phyloP scores from a whole-genome alignment of 2,329 filamentous ascomycete genomes.

The Cercospora beticola region DNA sequence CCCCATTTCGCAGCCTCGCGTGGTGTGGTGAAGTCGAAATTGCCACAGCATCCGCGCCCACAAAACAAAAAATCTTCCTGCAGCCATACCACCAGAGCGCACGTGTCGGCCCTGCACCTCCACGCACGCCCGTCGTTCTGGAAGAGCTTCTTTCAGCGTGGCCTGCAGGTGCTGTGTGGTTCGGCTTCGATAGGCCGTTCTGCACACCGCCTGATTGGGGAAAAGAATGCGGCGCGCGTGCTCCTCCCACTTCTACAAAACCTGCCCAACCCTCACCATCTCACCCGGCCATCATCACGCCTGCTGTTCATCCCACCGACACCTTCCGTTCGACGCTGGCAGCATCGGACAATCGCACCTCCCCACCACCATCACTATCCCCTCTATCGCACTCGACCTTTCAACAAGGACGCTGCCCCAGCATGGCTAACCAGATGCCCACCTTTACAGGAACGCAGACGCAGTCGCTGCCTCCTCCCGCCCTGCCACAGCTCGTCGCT shows the following conservation, averaged over 20 bases:
- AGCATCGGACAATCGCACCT: not conserved
- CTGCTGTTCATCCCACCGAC: not conserved
- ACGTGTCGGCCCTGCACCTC: conserved; percentile 12
- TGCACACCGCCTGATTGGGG: conserved; percentile 12
- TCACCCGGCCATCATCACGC: not conserved
- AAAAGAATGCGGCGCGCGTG: conserved; percentile 3
- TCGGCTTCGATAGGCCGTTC: not conserved
- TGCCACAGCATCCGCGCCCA: not conserved
- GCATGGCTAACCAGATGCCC: conserved; percentile 34
- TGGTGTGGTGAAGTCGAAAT: not conserved
- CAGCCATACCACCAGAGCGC: not conserved
- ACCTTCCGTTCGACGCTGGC: not conserved
- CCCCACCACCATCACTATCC: not conserved
- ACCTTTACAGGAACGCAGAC: conserved; percentile 52
- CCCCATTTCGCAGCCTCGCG: not conserved
- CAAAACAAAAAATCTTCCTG: not conserved
- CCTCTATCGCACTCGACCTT: conserved; percentile 30
- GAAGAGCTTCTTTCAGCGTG: conserved; percentile 3
- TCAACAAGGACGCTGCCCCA: conserved; percentile 39
- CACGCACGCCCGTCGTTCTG: conserved; percentile 5
- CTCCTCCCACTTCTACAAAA: not conserved
- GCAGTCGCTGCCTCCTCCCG: conserved; percentile 89
- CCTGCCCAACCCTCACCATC: not conserved
- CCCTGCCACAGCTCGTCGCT: conserved; percentile 85
- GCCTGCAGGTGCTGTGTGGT: conserved; percentile 1